Conservation (phyloP, 495 filamentous ascomycete species). For the Aspergillus haitiensis region DNA sequence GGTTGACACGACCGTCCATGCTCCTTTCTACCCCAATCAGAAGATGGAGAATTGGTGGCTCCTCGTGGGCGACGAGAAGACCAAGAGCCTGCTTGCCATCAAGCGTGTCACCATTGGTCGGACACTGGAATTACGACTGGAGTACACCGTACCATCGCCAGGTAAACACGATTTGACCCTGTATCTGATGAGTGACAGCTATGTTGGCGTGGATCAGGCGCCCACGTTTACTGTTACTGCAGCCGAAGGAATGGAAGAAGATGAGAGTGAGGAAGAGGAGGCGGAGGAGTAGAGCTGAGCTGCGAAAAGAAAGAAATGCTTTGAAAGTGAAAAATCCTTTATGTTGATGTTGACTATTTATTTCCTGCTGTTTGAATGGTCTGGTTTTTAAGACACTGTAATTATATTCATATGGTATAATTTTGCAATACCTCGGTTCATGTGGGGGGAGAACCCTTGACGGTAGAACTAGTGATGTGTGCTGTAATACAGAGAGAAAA, state of each 20-base stretch:
- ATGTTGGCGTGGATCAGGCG: slow-evolving; percentile 95
- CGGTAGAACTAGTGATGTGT: no score
- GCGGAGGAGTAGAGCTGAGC: slow-evolving; percentile 50
- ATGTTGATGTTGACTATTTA: slow-evolving; percentile 19
- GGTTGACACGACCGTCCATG: slow-evolving; percentile 82
- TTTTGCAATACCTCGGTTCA: no score
- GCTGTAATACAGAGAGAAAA: background rate
- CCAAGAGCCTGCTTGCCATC: slow-evolving; percentile 83
- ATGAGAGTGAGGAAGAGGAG: slow-evolving; percentile 80
- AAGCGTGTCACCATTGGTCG: slow-evolving; percentile 87
- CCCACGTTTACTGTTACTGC: slow-evolving; percentile 82
- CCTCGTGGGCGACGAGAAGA: slow-evolving; percentile 84
- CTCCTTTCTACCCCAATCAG: slow-evolving; percentile 86
- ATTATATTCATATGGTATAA: no score
- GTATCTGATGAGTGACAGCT: slow-evolving; percentile 97
- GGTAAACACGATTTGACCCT: slow-evolving; percentile 87
- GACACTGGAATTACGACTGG: slow-evolving; percentile 74
- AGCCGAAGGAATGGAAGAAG: slow-evolving; percentile 93
- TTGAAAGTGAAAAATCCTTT: background rate
- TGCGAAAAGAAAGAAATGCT: background rate
- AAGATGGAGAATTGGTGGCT: slow-evolving; percentile 99
- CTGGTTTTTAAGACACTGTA: no score
- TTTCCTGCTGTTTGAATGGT: background rate
- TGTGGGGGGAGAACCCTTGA: no score
- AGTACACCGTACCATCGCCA: slow-evolving; percentile 82